Conservation (phyloP, 2,329 filamentous ascomycete genomes). For the Thelonectria rubi region DNA sequence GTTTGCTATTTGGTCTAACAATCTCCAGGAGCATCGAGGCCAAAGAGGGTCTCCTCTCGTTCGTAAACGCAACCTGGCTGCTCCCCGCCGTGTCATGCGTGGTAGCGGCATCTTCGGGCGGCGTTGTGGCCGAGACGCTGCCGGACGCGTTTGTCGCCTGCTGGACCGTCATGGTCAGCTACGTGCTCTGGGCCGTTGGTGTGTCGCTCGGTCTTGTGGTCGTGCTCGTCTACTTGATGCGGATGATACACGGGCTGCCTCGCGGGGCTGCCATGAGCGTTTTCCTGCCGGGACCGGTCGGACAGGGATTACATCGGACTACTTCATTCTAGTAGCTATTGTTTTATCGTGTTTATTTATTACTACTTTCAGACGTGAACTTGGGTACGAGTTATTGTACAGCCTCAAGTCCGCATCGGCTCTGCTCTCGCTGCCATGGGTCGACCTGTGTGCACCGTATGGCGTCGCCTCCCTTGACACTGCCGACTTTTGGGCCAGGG, state of each 20-base stretch:
- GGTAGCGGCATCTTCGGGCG: constrained; percentile 67
- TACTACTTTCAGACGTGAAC: no score
- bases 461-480: no score
- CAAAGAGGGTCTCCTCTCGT: not conserved
- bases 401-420: no score
- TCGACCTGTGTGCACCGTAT: no score
- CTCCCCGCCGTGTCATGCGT: constrained; percentile 70
- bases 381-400: no score
- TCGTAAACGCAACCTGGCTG: constrained; percentile 59
- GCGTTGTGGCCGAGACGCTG: constrained; percentile 64
- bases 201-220: constrained; percentile 61
- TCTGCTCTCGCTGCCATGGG: no score
- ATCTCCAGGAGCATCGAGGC: not conserved
- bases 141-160: constrained; percentile 59
- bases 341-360: no score
- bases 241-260: constrained; percentile 66
- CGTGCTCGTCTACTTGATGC: constrained; percentile 69
- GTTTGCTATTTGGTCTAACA: not conserved
- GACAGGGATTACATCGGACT: no score
- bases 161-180: constrained; percentile 64
- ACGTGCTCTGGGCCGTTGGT: constrained; percentile 69
- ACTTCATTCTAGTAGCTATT: no score
- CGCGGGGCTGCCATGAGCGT: constrained; percentile 68
- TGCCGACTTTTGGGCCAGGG: no score
- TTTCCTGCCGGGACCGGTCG: constrained; percentile 70